Percentiles rank a stretch among this genome's conserved stretches.
These are phyloP conservation scores for Oehlia diaphana DNA, from an alignment of 192 early-diverging fungal genomes.

Conservation along the genomic window DNA sequence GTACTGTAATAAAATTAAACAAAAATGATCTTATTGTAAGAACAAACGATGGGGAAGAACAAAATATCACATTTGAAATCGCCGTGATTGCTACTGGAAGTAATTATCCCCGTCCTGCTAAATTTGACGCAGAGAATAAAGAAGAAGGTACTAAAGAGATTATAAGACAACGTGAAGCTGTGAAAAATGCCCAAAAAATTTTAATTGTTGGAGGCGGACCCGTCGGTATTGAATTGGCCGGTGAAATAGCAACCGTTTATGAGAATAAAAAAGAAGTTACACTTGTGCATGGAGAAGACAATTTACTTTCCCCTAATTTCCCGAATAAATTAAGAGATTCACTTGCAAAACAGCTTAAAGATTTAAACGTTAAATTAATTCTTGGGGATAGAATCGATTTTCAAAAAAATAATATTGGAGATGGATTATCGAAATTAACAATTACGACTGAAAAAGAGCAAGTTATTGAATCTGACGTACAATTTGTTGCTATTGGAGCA, in stretches of 20 bases:
- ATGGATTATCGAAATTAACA: background rate
- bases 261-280: conserved; percentile 43
- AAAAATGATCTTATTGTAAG: conserved; percentile 43
- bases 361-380: conserved; percentile 32
- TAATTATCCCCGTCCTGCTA: conserved; percentile 45
- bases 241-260: conserved; percentile 50
- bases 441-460: conserved; percentile 31
- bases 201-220: conserved; percentile 64
- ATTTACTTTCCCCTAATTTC: conserved; percentile 38
- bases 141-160: conserved; percentile 42
- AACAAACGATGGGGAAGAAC: conserved; percentile 27
- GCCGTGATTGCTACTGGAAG: conserved; percentile 58
- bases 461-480: conserved; percentile 35
- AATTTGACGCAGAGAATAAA: conserved; percentile 36
- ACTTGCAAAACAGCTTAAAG: conserved; percentile 4
- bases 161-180: conserved; percentile 32
- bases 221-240: conserved; percentile 61
- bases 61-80: conserved; percentile 48
- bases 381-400: conserved; percentile 24
- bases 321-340: conserved; percentile 21
- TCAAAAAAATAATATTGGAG: background rate
- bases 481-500: conserved; percentile 34
- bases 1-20: conserved; percentile 40
- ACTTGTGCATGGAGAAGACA: conserved; percentile 39
- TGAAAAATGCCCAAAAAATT: conserved; percentile 45